Evolutionary conservation across 176 grass and related monocot genomes (phyloP).

Genomic region (Pontederia paniculata): DNA sequence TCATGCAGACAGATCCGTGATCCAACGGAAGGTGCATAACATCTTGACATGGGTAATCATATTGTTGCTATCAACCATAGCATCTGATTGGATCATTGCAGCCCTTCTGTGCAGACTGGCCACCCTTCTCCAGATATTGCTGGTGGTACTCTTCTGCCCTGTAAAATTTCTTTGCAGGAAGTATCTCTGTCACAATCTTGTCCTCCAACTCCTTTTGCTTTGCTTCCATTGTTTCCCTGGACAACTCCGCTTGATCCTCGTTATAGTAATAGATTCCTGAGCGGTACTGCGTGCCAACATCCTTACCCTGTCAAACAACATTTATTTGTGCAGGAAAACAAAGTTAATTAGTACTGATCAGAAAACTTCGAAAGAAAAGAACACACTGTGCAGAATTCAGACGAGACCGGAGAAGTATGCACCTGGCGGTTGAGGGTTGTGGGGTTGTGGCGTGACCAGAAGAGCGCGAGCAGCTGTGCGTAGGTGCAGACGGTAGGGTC

Average conservation of each 20-base stretch:
- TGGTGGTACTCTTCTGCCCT: constrained; percentile 78
- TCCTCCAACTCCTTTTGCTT: constrained; percentile 48
- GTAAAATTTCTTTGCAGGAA: constrained; percentile 69
- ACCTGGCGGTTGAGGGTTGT: constrained; percentile 79
- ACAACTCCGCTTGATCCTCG: constrained; percentile 47
- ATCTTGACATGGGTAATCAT: too few species aligned
- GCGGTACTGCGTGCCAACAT: constrained; percentile 85
- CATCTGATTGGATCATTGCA: constrained; percentile 85
- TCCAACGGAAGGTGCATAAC: too few species aligned
- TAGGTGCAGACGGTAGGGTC: constrained; percentile 54
- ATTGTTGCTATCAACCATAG: constrained; percentile 87
- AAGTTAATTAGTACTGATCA: too few species aligned
- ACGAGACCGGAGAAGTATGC: too few species aligned
- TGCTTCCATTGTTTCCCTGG: constrained; percentile 35
- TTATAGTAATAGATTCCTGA: constrained; percentile 96
- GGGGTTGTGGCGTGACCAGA: constrained; percentile 86
- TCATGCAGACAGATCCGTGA: too few species aligned
- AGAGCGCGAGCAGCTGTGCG: constrained; percentile 47
- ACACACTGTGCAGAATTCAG: neutral
- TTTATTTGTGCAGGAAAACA: constrained; percentile 22
- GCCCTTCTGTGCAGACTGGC: constrained; percentile 56
- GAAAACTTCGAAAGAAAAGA: too few species aligned
- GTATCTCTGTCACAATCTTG: constrained; percentile 65
- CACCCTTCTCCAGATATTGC: constrained; percentile 81
- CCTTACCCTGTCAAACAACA: constrained; percentile 39